Conservation (phyloP, 441 rosid genomes). For the Capsella rubella region DNA sequence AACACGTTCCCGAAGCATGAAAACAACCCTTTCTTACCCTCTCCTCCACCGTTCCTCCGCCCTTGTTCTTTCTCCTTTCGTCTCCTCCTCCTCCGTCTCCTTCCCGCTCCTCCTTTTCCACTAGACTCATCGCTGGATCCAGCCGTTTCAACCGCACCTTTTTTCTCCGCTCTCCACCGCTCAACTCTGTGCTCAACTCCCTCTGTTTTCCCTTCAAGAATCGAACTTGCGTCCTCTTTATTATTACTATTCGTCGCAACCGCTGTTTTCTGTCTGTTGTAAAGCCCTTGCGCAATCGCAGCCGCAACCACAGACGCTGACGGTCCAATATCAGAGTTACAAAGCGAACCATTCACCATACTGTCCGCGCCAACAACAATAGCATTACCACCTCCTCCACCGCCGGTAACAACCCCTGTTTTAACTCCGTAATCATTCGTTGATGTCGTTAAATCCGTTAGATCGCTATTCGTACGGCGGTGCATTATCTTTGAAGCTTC, state of each 20-base stretch:
- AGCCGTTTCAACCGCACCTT: conserved; percentile 20
- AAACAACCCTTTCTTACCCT: conserved; percentile 59
- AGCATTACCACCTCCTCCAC: conserved; percentile 42
- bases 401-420: conserved; percentile 41
- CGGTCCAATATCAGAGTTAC: conserved; percentile 82
- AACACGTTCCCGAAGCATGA: conserved; percentile 80
- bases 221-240: conserved; percentile 55
- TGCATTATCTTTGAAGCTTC: conserved; percentile 38
- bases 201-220: conserved; percentile 62
- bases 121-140: conserved; percentile 37
- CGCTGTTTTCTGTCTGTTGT: conserved; percentile 52
- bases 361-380: conserved; percentile 45
- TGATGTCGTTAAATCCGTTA: conserved; percentile 57
- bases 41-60: conserved; percentile 42
- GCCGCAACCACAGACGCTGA: conserved; percentile 96
- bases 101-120: conserved; percentile 28
- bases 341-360: conserved; percentile 69
- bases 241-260: conserved; percentile 19
- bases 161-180: conserved; percentile 70
- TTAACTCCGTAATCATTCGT: conserved; percentile 39
- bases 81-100: conserved; percentile 36
- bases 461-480: conserved; percentile 71
- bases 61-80: conserved; percentile 41
- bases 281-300: conserved; percentile 85
- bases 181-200: conserved; percentile 72